Percentiles rank a stretch among this genome's conserved stretches.
Evolutionary conservation across 768 basidiomycete genomes (phyloP).

Genomic region (Boletus sp.): DNA sequence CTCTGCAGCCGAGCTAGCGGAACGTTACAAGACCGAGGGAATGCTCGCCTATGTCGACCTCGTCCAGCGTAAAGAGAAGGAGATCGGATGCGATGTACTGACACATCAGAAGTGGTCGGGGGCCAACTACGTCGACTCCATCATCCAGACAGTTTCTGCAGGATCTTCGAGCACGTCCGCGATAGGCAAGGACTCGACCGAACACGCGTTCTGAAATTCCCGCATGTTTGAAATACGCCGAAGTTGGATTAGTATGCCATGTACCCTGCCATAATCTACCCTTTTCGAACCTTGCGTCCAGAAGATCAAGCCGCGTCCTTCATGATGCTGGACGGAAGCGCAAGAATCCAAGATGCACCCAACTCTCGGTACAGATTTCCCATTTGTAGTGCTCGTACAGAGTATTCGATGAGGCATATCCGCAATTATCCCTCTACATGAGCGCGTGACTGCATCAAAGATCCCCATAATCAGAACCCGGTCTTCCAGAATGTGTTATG

Average conservation of each 20-base stretch:
- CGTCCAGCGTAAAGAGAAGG: conserved; percentile 85
- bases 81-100: conserved; percentile 83
- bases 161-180: conserved; percentile 88
- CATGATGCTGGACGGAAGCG: not conserved
- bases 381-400: not conserved
- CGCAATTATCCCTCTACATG: not conserved
- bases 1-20: conserved; percentile 68
- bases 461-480: not conserved
- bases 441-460: conserved; percentile 1
- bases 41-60: conserved; percentile 93
- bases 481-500: not conserved
- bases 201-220: conserved; percentile 65
- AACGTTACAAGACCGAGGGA: conserved; percentile 79
- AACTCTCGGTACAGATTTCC: conserved; percentile 15
- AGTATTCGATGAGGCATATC: not conserved
- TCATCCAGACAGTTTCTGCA: conserved; percentile 78
- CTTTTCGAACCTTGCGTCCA: not conserved
- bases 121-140: conserved; percentile 86
- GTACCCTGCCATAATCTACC: not conserved
- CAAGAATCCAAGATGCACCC: conserved; percentile 2
- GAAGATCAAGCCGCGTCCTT: conserved; percentile 7
- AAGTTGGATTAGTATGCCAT: conserved; percentile 3
- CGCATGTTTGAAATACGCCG: not conserved
- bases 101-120: conserved; percentile 98
- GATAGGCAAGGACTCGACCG: conserved; percentile 85